These are phyloP conservation scores for Pestalotiopsis sp. DNA, from an alignment of 2,329 filamentous ascomycete species.

Conservation along the genomic window DNA sequence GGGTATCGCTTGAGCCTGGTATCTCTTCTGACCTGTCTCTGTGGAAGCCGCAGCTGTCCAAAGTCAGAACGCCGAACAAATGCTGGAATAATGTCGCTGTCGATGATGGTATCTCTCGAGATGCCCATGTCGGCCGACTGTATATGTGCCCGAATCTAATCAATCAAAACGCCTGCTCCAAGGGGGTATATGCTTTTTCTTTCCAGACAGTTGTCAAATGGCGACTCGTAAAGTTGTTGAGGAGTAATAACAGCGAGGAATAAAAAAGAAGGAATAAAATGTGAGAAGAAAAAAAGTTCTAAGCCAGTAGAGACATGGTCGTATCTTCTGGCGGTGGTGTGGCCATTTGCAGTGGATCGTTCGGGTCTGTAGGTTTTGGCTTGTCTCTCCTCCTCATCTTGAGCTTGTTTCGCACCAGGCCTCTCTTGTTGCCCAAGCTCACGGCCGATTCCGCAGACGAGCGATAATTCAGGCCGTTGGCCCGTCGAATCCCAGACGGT, in stretches of 20 bases:
- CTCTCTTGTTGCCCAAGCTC: slow-evolving; percentile 20
- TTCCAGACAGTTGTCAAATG: background rate
- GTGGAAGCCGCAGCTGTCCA: background rate
- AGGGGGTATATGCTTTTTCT: slow-evolving; percentile 8
- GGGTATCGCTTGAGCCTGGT: background rate
- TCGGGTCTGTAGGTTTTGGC: background rate
- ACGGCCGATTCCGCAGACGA: slow-evolving; percentile 26
- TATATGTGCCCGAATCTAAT: background rate
- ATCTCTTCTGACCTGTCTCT: background rate
- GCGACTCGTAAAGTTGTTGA: background rate
- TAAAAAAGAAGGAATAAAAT: background rate
- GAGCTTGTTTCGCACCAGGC: slow-evolving; percentile 27
- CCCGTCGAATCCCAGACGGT: slow-evolving; percentile 24
- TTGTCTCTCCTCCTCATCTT: slow-evolving; percentile 24
- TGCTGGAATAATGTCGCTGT: background rate
- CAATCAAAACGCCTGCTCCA: slow-evolving; percentile 6
- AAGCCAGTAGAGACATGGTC: background rate
- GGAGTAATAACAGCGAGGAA: background rate
- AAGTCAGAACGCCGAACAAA: background rate
- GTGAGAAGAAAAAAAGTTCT: background rate
- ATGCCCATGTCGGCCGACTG: background rate
- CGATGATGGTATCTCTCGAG: background rate
- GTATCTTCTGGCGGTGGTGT: background rate
- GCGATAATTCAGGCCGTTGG: slow-evolving; percentile 24
- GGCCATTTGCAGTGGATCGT: background rate